These are phyloP conservation scores for Cystobasidium onofrii DNA, from an alignment of 768 basidiomycete genomes.

Conservation along the genomic window DNA sequence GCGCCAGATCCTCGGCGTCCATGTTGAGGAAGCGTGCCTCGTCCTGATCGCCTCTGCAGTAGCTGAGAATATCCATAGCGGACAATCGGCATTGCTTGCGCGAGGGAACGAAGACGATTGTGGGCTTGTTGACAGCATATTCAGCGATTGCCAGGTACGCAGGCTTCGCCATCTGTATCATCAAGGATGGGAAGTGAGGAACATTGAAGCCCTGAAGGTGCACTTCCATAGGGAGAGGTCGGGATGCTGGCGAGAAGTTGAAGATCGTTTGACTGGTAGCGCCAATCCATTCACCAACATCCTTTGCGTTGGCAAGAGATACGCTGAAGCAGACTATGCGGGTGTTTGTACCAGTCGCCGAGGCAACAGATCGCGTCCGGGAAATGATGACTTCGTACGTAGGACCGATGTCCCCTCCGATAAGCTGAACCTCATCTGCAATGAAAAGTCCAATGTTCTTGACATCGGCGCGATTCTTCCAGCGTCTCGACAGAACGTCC, in stretches of 20 bases:
- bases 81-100: slow-evolving; percentile 88
- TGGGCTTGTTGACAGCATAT: slow-evolving; percentile 73
- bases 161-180: slow-evolving; percentile 99
- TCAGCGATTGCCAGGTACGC: slow-evolving; percentile 88
- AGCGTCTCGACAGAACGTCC: slow-evolving; percentile 87
- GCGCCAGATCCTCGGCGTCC: slow-evolving; percentile 68
- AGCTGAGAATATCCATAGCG: slow-evolving; percentile 78
- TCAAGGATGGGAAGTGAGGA: slow-evolving; percentile 95
- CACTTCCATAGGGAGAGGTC: slow-evolving; percentile 95
- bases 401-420: slow-evolving; percentile 89
- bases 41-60: slow-evolving; percentile 79
- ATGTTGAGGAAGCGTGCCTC: slow-evolving; percentile 82
- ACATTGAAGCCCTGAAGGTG: slow-evolving; percentile 91
- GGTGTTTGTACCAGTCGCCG: slow-evolving; percentile 62
- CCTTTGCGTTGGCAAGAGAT: slow-evolving; percentile 87
- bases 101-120: slow-evolving; percentile 85
- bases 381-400: slow-evolving; percentile 96
- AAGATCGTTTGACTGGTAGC: slow-evolving; percentile 87
- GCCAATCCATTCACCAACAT: slow-evolving; percentile 96
- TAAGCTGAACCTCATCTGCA: slow-evolving; percentile 87
- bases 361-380: slow-evolving; percentile 89
- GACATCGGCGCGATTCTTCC: slow-evolving; percentile 95
- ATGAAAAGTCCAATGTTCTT: slow-evolving; percentile 87
- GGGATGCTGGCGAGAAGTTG: slow-evolving; percentile 93
- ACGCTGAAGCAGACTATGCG: slow-evolving; percentile 91